Evolutionary conservation across 2,329 filamentous ascomycete species (phyloP), one percentile per base, ranked within the genome.

Genomic region (Colletotrichum sublineola): DNA sequence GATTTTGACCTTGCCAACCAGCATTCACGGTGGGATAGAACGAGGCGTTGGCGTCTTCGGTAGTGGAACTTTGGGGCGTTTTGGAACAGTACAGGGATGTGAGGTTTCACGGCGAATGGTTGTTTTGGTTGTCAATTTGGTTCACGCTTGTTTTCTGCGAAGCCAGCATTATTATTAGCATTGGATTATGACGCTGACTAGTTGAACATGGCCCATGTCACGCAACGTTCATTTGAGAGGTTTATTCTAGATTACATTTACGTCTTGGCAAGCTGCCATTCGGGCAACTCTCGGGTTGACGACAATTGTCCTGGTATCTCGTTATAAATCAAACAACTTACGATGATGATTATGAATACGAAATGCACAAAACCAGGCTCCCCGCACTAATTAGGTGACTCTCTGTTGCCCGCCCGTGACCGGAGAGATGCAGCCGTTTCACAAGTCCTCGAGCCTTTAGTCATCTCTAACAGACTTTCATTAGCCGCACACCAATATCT

Each of bases 391-490:
- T 4, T 42, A 38, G 53, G 46, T 29, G 36, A 18, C 55, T 67
- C 60, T 63, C 70, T 66, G 61, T 52, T 38, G 40, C 18, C 56
- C 50, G 70, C 66, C 70, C 48, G 53, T 73, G 67, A 70, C 67
- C 67, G 48, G 48, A 55, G 36, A 38, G 38, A 44, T 38, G 15
- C 18, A 52, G 40, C 29, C 20, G 67, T 73, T 63, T 65, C 67
- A 71, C 24, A 63, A 42, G 31, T 8, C 33, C 33, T 33, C 55
- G 31, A n/a, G 9, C 20, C 24, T 38, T 40, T 48, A 20, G 58
- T 44, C 18, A 14, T 11, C n/a, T 7, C 48, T 70, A 70, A 67
- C 55, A 55, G 5, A 2, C 9, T 9, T 33, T 1, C 1, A n/a
- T 38, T 1, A 1, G n/a, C 3, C 1, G 15, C 38, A 8, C 4